These are phyloP conservation scores for Pistacia atlantica DNA, from an alignment of 345 rosid genomes.

Conservation along the genomic window DNA sequence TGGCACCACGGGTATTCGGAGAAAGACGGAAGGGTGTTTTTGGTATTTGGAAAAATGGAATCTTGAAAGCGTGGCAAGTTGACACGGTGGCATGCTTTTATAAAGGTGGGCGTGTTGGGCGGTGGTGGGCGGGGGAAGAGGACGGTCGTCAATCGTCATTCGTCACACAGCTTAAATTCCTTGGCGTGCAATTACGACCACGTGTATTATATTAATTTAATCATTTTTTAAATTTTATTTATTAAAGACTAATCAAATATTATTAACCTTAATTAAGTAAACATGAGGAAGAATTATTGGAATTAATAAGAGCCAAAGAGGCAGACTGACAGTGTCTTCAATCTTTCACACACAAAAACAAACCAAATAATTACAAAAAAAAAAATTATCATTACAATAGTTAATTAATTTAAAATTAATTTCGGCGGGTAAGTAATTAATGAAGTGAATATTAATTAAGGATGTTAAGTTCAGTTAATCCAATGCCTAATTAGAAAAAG, in stretches of 20 bases:
- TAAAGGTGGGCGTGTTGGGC: constrained; percentile 14
- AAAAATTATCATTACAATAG: too few relatives aligned
- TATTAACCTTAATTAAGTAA: too few relatives aligned
- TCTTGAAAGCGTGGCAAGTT: neutral
- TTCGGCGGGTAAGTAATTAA: too few relatives aligned
- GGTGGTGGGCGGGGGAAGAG: constrained; percentile 18
- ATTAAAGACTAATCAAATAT: neutral
- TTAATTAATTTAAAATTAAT: too few relatives aligned
- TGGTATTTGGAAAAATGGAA: constrained; percentile 1
- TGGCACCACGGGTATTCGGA: neutral
- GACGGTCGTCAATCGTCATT: constrained; percentile 29
- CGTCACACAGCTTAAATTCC: constrained; percentile 20
- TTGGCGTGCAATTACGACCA: constrained; percentile 16
- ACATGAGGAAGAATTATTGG: too few relatives aligned
- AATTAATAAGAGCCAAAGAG: too few relatives aligned
- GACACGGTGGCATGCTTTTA: constrained; percentile 22
- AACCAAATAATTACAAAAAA: too few relatives aligned
- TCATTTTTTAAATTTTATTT: neutral
- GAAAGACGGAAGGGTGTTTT: neutral
- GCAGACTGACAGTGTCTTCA: too few relatives aligned
- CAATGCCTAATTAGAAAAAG: too few relatives aligned
- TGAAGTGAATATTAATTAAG: too few relatives aligned
- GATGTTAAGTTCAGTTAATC: too few relatives aligned
- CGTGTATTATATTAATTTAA: constrained; percentile 1
- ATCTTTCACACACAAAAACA: too few relatives aligned